A percentile compares a stretch with the other conserved stretches of the same genome.
Conservation (phyloP, 202 grass and related monocot genomes). For the Schoenoplectus tabernaemontani region DNA sequence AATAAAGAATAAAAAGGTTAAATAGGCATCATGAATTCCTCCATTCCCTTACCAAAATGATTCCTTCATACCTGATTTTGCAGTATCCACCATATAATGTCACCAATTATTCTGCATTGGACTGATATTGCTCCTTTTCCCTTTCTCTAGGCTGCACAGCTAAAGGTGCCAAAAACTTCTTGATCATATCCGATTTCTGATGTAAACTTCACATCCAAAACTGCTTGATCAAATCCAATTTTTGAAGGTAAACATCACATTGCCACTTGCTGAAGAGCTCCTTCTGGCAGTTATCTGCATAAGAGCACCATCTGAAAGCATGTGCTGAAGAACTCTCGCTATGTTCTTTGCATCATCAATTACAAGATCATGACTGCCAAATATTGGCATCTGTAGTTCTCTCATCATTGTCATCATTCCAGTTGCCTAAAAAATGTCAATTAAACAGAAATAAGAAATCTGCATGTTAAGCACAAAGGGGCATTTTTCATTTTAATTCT, state of each 20-base stretch:
- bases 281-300: constrained; percentile 67
- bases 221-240: constrained; percentile 40
- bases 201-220: constrained; percentile 24
- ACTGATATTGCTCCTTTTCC: not conserved
- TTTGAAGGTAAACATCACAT: constrained; percentile 66
- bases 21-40: not conserved
- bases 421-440: constrained; percentile 48
- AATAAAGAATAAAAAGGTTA: not conserved
- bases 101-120: not conserved
- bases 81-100: constrained; percentile 1
- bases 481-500: not conserved
- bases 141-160: not conserved
- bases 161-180: not conserved
- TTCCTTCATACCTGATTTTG: not conserved
- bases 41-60: not conserved
- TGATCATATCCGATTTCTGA: constrained; percentile 56
- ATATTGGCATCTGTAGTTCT: constrained; percentile 54
- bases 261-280: constrained; percentile 24
- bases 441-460: not conserved
- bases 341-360: constrained; percentile 89
- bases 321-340: constrained; percentile 61
- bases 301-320: constrained; percentile 61
- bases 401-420: constrained; percentile 94
- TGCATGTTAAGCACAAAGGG: not conserved
- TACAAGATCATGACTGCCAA: constrained; percentile 82